Base-by-base conservation (phyloP, 495 filamentous ascomycete species). In the Lasiosphaeria ovina region DNA sequence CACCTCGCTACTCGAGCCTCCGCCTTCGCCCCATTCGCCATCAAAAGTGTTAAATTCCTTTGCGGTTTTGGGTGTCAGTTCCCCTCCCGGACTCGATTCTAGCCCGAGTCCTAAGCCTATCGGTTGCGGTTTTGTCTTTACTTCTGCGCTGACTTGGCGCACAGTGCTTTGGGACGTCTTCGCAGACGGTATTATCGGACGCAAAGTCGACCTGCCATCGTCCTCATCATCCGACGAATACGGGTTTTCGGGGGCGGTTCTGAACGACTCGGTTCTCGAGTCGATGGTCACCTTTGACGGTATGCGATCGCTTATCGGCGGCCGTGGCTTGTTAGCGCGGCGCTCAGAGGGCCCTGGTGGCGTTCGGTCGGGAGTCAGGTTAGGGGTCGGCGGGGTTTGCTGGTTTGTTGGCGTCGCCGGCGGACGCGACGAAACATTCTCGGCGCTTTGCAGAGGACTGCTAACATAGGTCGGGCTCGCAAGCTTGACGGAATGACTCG, bases 321-420 rank as follows among this genome's bases (percentile, higher is more conserved):
- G 79, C 6, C 78, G 76, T 17, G 74, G 67, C 57, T 72, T 24
- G 24, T 24, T 76, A 36, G 71, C 62, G 45, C 62, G 71, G 60
- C 70, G 69, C 38, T 59, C 65, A 9, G 64, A 66, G 52, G 66
- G 61, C 54, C 80, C 81, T 42, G 89, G 88, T 57, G 88, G 89
- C 17, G 88, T 90, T 32, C 85, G 81, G 68, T 92, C 88, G 6
- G 88, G 87, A 3, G 73, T 93, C 40, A 87, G 82, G 42, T 91
- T 88, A 10, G 88, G 87, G 8, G 74, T 93, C 16, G 86, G 88
- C 31, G 87, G 89, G 60, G 86, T 89, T 53, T 81, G 81, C 57
- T 86, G 83, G 63, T 83, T 81, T 38, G 81, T 77, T 35, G 86
- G 86, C 6, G 86, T 89, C 57, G 76, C 68, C 55, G 81, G 81